phyloP scores from a whole-genome alignment of 129 eudicot genomes.

The Pittosporum tobira region DNA sequence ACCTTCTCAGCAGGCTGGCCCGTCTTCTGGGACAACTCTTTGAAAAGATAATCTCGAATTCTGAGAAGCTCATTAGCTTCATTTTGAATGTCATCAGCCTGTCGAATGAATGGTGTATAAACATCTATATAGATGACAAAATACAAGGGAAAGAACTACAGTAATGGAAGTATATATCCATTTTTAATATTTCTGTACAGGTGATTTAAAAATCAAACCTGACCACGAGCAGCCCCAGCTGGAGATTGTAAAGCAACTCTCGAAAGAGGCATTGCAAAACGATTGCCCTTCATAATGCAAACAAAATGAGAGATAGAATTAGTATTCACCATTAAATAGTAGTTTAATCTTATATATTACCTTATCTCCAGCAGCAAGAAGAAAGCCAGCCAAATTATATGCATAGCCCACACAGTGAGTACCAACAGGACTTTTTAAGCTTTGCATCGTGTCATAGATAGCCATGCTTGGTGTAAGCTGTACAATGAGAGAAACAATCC shows the following conservation, averaged over 20 bases:
- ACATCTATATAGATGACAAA: not conserved
- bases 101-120: constrained; percentile 5
- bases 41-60: too few species aligned
- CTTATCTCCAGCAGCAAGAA: constrained; percentile 92
- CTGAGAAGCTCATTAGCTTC: constrained; percentile 79
- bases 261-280: constrained; percentile 59
- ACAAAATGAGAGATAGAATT: not conserved
- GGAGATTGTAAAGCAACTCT: constrained; percentile 60
- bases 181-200: not conserved
- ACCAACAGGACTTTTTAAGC: constrained; percentile 67
- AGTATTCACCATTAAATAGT: not conserved
- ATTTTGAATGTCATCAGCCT: constrained; percentile 80
- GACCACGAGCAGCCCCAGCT: constrained; percentile 83
- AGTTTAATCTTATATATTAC: too few species aligned
- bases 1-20: constrained; percentile 55
- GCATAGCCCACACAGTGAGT: constrained; percentile 75
- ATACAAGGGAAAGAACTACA: not conserved
- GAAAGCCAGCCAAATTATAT: constrained; percentile 60
- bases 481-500: constrained; percentile 14
- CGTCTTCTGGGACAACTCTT: constrained; percentile 41
- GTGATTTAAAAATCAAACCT: constrained; percentile 33
- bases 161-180: not conserved
- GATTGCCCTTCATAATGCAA: constrained; percentile 54
- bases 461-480: constrained; percentile 88
- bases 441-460: constrained; percentile 83